These are phyloP conservation scores for Colletotrichum euphorbiae DNA, from an alignment of 2,329 filamentous ascomycete species.

Conservation along the genomic window DNA sequence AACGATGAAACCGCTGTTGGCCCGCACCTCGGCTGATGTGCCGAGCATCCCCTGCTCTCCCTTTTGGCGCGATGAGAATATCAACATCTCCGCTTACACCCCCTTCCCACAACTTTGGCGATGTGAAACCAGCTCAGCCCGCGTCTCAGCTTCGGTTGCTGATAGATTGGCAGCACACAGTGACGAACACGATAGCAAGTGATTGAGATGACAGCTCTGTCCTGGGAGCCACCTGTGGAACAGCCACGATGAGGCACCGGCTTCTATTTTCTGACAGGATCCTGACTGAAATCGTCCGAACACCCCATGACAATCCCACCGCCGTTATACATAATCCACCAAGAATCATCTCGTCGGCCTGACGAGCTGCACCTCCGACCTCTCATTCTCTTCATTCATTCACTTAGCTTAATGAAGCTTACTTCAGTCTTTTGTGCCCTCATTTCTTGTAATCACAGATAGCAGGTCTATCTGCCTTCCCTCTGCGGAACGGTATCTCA, in stretches of 20 bases:
- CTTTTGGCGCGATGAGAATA: neutral
- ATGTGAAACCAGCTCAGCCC: neutral
- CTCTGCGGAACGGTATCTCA: too few species aligned
- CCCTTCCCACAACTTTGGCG: neutral
- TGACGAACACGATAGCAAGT: neutral
- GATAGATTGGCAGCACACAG: neutral
- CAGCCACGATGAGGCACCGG: neutral
- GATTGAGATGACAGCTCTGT: slow-evolving; percentile 3
- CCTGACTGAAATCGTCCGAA: neutral
- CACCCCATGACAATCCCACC: too few species aligned
- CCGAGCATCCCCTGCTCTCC: neutral
- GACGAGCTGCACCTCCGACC: too few species aligned
- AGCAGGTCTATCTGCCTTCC: too few species aligned
- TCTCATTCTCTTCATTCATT: too few species aligned
- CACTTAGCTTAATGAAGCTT: neutral
- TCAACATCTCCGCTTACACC: neutral
- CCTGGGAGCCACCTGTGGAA: neutral
- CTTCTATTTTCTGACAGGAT: neutral
- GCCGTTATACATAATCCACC: too few species aligned
- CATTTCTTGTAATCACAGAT: too few species aligned
- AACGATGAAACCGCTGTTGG: neutral
- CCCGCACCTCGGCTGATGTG: neutral
- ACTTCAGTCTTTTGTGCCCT: too few species aligned
- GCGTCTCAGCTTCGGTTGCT: neutral
- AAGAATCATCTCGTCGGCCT: too few species aligned